Base-by-base conservation (phyloP, 768 basidiomycete species). In the Hypholoma fasciculare region DNA sequence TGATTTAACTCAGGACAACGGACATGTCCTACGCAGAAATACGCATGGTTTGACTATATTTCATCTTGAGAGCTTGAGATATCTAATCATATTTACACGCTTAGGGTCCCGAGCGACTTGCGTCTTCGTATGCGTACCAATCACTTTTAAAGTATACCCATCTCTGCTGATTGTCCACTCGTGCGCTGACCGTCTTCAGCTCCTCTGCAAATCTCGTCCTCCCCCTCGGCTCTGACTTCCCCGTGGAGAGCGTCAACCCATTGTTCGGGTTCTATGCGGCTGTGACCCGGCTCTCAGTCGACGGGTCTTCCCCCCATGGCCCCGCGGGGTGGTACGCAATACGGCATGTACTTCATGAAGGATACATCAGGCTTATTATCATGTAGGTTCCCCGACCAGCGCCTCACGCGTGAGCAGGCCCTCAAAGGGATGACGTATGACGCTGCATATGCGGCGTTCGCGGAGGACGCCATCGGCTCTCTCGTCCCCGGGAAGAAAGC, bases 1-100 rank as follows among this genome's bases (percentile, higher is more conserved):
- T 34, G 6, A 7, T 34, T 6, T 34, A 34, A 34, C 30, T 7
- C 40, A 91, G 88, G 56, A 92, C 87, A 39, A 94, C 89, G 49
- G 93, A 95, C 61, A 97, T 97, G 95, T 82, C 84, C 74, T 98
- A 96, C 65, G 95, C 94, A 1, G 93, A 97, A 70, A 77, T 71
- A 7, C 85, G 95, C 58, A 68, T 98, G 61, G 92, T 89, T 63
- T 37, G 76, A 38, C 14, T 37, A 47, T 34, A n/a, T 20, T 27
- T 30, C 52, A 4, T 30, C 19, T 43, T 30, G 26, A 38, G 36
- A 4, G 12, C 26, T 13, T 55, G 16, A 26, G 34, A 1, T n/a
- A 3, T 30, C 26, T 36, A 27, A 46, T 27, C 1, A 5, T 23
- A 5, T 23, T 36, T 46, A 8, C 8, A n/a, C 48, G 20, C 34